Conservation (phyloP, 2,329 filamentous ascomycete species). For the Hypoxylon rubiginosum region DNA sequence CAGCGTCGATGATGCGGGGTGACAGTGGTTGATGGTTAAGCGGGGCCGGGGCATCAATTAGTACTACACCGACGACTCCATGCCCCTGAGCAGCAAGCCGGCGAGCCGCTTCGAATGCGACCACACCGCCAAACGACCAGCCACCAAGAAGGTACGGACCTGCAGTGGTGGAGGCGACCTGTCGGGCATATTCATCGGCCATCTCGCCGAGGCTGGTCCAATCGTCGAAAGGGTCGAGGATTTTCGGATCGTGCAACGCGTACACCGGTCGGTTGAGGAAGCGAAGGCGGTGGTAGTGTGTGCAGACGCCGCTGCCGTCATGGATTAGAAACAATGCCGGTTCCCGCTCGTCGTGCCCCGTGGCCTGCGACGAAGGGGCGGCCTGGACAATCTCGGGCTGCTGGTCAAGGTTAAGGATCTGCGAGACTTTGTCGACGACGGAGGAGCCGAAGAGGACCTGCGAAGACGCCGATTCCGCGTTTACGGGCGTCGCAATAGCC, state of each 20-base stretch:
- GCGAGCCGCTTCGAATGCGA: conserved; percentile 64
- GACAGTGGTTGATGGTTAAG: conserved; percentile 61
- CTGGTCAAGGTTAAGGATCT: conserved; percentile 6
- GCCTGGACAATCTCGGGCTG: conserved; percentile 6
- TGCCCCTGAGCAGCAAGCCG: conserved; percentile 56
- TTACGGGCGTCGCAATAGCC: conserved; percentile 6
- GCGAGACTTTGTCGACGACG: conserved; percentile 6
- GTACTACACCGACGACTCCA: conserved; percentile 55
- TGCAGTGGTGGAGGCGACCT: conserved; percentile 3
- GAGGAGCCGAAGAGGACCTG: not conserved
- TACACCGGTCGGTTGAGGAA: conserved; percentile 21
- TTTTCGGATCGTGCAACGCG: conserved; percentile 27
- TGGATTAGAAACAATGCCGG: conserved; percentile 30
- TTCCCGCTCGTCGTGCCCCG: not conserved
- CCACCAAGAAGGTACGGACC: conserved; percentile 67
- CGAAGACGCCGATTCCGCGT: not conserved
- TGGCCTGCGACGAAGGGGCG: not conserved
- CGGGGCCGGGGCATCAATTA: conserved; percentile 61
- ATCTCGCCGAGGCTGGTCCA: conserved; percentile 32
- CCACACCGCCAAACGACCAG: conserved; percentile 72
- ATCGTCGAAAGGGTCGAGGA: conserved; percentile 14
- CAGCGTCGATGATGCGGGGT: conserved; percentile 19
- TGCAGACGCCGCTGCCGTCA: conserved; percentile 36
- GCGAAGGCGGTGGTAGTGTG: conserved; percentile 27
- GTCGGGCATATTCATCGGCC: conserved; percentile 29